phyloP scores from a whole-genome alignment of 352 stramenopile species.

The Pythium aquatile region DNA sequence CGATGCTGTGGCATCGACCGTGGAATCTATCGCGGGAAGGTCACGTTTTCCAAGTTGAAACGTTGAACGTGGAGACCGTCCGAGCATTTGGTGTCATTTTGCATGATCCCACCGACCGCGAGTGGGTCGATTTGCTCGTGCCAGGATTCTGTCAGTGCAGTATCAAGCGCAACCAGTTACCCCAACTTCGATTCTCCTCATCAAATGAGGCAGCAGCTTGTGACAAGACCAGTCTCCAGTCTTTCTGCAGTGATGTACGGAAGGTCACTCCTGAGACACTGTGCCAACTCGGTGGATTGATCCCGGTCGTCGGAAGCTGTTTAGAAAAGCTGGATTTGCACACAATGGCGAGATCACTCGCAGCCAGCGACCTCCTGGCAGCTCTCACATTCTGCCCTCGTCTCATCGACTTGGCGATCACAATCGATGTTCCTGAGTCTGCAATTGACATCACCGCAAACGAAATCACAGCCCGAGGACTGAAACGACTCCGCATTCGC shows the following conservation, averaged over 20 bases:
- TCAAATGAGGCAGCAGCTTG: not conserved
- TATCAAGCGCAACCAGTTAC: slow-evolving; percentile 16
- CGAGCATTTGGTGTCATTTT: slow-evolving; percentile 20
- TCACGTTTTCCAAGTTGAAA: not conserved
- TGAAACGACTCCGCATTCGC: not conserved
- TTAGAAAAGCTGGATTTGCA: not conserved
- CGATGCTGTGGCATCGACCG: not conserved
- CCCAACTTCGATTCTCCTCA: not conserved
- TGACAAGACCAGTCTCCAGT: not conserved
- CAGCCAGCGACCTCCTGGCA: not conserved
- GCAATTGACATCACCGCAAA: not conserved
- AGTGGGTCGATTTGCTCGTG: slow-evolving; percentile 34
- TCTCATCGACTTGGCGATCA: not conserved
- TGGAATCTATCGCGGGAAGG: not conserved
- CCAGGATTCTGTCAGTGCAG: slow-evolving; percentile 32
- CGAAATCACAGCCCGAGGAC: not conserved
- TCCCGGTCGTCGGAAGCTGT: slow-evolving; percentile 1
- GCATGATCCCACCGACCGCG: slow-evolving; percentile 23
- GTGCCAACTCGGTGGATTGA: not conserved
- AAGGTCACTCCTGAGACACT: not conserved
- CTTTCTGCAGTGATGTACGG: not conserved
- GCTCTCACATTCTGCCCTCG: slow-evolving; percentile 5
- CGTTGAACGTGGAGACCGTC: not conserved
- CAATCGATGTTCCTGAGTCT: not conserved
- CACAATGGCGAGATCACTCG: not conserved